Percentiles rank a stretch among this genome's conserved stretches.
Conservation (phyloP, 257 asterid genomes). For the Solanum pimpinellifolium region DNA sequence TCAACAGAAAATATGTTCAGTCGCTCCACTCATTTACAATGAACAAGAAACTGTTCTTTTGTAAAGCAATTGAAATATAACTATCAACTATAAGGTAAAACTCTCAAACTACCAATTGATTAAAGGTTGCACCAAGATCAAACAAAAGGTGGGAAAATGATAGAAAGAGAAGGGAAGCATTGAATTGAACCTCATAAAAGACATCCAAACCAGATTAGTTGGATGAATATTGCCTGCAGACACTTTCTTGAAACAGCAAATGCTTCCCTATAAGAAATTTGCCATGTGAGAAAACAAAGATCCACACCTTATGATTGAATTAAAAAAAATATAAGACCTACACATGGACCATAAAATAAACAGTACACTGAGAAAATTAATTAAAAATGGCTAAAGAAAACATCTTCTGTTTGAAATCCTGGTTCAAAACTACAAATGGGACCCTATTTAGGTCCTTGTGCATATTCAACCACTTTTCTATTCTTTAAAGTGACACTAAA, state of each 20-base stretch:
- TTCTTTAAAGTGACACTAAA: neutral
- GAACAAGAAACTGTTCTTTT: neutral
- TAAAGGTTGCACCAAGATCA: neutral
- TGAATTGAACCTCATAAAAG: slow-evolving; percentile 1
- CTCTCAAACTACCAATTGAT: neutral
- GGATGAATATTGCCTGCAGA: neutral
- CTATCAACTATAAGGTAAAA: neutral
- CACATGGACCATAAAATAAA: neutral
- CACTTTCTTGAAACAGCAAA: neutral
- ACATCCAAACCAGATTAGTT: neutral
- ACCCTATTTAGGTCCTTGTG: slow-evolving; percentile 1
- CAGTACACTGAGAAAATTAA: neutral
- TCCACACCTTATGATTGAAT: neutral
- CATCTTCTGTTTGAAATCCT: neutral
- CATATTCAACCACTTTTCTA: neutral
- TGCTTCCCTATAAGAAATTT: neutral
- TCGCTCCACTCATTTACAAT: neutral
- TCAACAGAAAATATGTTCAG: slow-evolving; percentile 1
- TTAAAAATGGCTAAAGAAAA: neutral
- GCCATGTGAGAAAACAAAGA: neutral
- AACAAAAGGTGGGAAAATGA: neutral
- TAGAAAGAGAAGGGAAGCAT: neutral
- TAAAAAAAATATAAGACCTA: neutral
- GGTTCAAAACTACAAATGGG: neutral
- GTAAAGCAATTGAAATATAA: neutral